A percentile compares a stretch with the other conserved stretches of the same genome.
Evolutionary conservation across 1,284 basidiomycete species (phyloP).

Genomic region (Trichosporon sp.): DNA sequence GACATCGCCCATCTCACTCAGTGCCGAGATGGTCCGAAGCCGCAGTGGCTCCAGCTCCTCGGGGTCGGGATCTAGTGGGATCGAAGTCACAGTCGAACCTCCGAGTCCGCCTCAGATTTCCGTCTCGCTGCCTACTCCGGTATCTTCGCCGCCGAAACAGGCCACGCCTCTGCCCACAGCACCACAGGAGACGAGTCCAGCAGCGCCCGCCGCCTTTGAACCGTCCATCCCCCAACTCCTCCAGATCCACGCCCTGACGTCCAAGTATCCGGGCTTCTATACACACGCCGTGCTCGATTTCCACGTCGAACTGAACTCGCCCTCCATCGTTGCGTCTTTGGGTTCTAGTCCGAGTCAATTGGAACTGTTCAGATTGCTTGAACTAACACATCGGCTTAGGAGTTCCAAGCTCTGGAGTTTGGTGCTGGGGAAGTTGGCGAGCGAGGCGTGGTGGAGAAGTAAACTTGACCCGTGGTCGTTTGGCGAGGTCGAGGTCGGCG

Average conservation of each 20-base stretch:
- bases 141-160: neutral
- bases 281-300: conserved; percentile 32
- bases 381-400: conserved; percentile 28
- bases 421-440: conserved; percentile 27
- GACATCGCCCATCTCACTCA: neutral
- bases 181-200: neutral
- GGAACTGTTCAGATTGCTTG: conserved; percentile 27
- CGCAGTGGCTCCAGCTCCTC: neutral
- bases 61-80: neutral
- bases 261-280: conserved; percentile 33
- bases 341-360: conserved; percentile 21
- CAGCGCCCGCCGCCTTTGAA: conserved; percentile 24
- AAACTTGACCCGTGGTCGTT: conserved; percentile 31
- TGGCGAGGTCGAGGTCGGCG: conserved; percentile 20
- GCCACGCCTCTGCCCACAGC: neutral
- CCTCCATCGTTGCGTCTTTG: conserved; percentile 23
- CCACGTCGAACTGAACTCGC: conserved; percentile 32
- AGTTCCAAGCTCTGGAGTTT: conserved; percentile 27
- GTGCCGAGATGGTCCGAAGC: neutral
- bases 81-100: neutral
- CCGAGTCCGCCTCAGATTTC: neutral
- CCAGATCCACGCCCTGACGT: conserved; percentile 29
- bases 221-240: conserved; percentile 28
- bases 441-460: conserved; percentile 26
- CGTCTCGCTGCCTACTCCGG: neutral